Base-by-base conservation (phyloP, 208 protist species). In the Naegleria gruberi region DNA sequence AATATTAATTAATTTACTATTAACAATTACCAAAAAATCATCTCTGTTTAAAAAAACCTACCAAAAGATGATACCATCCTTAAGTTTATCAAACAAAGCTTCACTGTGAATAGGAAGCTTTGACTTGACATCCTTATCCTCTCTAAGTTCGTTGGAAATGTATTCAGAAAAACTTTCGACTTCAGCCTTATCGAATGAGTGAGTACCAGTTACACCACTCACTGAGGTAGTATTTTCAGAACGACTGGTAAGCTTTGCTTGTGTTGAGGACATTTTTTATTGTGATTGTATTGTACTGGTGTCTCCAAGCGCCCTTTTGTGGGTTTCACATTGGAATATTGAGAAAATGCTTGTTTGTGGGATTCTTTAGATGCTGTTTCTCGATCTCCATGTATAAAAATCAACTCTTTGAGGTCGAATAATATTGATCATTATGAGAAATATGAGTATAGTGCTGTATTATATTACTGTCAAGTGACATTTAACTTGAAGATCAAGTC, bases 1-100 rank as follows among this genome's bases (percentile, higher is more conserved):
- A 45, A 91, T 85, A 93, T 97, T 97, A 74, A 97, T 95, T 23
- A 97, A 90, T 91, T 97, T 97, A 90, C 94, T 92, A 30, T 26
- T 30, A 84, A 4, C 37, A 3, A n/a, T 5, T n/a, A 5, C 6
- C 8, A 15, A 73, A 73, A n/a, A n/a, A 73, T n/a, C 19, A 73
- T n/a, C 26, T 8, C 26, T 37, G 30, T 37, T 37, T 77, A 37
- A 37, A 19, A 77, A 77, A 77, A 45, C 81, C 44, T 84, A 84
- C 81, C 81, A 84, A 17, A 84, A 86, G 8, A 91, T 0, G 55
- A 91, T 89, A 85, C 85, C 91, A 89, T 92, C 90, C 40, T 47
- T 91, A 90, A 44, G 45, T 37, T 8, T 26, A 19, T 92, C 51
- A 40, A 93, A 93, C 26, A 93, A 55, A 55, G 34, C 17, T 19